Percentiles rank a stretch among this genome's conserved stretches.
phyloP scores from a whole-genome alignment of 2,329 filamentous ascomycete genomes.

The Claviceps maximensis region DNA sequence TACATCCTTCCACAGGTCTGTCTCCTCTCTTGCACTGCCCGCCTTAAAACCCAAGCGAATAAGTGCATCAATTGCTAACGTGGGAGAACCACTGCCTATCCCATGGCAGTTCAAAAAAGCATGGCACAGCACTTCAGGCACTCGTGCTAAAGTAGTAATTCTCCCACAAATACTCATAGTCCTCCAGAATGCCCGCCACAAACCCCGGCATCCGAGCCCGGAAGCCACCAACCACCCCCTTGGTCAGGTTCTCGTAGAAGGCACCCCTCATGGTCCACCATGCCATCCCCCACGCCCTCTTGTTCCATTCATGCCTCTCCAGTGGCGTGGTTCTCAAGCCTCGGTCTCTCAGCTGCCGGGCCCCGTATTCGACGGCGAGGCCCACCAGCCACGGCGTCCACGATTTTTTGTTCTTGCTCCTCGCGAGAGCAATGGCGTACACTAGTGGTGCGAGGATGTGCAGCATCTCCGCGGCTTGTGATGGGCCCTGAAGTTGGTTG shows the following conservation, averaged over 20 bases:
- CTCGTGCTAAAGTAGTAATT: constrained; percentile 82
- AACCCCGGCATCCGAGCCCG: constrained; percentile 68
- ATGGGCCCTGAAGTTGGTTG: constrained; percentile 62
- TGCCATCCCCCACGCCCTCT: constrained; percentile 76
- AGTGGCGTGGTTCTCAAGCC: constrained; percentile 72
- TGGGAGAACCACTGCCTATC: not conserved
- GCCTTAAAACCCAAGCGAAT: too few species aligned
- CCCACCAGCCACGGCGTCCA: constrained; percentile 92
- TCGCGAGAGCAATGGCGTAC: constrained; percentile 72
- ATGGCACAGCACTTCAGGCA: constrained; percentile 15
- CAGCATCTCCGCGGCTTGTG: constrained; percentile 73
- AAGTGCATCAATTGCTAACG: too few species aligned
- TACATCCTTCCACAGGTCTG: too few species aligned
- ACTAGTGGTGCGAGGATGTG: constrained; percentile 82
- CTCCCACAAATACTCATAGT: constrained; percentile 97
- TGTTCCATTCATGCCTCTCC: constrained; percentile 80
- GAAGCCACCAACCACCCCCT: constrained; percentile 58
- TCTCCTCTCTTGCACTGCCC: too few species aligned
- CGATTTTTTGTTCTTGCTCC: constrained; percentile 56
- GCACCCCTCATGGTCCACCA: constrained; percentile 98
- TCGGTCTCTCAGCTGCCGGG: constrained; percentile 66
- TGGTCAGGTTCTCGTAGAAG: constrained; percentile 87
- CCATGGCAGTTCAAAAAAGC: too few species aligned
- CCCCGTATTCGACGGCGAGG: constrained; percentile 71
- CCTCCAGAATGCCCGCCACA: constrained; percentile 74